phyloP scores from a whole-genome alignment of 495 filamentous ascomycete genomes.

The Xylaria bambusicola region DNA sequence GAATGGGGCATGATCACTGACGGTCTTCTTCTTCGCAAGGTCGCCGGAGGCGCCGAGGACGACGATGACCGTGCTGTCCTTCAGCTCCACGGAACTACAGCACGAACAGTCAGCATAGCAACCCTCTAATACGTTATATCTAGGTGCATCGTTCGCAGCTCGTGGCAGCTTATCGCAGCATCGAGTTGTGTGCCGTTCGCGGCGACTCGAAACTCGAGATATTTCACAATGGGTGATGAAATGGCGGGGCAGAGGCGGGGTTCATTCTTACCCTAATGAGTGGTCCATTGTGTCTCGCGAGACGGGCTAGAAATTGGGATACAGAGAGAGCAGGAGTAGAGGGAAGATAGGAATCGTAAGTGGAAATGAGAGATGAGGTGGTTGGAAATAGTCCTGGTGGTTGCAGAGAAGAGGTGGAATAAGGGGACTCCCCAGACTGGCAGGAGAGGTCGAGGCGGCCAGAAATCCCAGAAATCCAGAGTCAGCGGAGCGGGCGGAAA shows the following conservation, averaged over 20 bases:
- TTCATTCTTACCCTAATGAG: constrained; percentile 44
- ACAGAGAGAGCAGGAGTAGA: constrained; percentile 4
- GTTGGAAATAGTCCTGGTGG: constrained; percentile 3
- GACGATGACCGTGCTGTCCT: constrained; percentile 96
- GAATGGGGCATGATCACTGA: constrained; percentile 47
- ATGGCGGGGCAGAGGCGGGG: constrained; percentile 41
- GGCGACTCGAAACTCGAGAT: constrained; percentile 14
- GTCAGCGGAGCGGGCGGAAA: constrained; percentile 15
- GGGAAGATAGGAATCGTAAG: constrained; percentile 1
- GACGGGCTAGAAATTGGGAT: constrained; percentile 8
- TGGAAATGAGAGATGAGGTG: background rate
- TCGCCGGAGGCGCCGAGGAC: constrained; percentile 97
- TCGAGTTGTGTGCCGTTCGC: constrained; percentile 12
- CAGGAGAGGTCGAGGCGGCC: constrained; percentile 4
- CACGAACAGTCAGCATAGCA: background rate
- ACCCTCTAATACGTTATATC: background rate
- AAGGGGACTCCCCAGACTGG: background rate
- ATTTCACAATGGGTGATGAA: constrained; percentile 22
- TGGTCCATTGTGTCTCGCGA: constrained; percentile 43
- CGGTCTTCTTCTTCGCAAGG: constrained; percentile 99
- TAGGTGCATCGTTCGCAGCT: background rate
- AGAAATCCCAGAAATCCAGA: background rate
- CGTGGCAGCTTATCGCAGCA: too few relatives aligned
- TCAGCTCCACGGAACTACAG: constrained; percentile 73
- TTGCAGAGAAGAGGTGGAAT: constrained; percentile 9